phyloP scores from a whole-genome alignment of 805 yeast genomes.

The Candida montana region DNA sequence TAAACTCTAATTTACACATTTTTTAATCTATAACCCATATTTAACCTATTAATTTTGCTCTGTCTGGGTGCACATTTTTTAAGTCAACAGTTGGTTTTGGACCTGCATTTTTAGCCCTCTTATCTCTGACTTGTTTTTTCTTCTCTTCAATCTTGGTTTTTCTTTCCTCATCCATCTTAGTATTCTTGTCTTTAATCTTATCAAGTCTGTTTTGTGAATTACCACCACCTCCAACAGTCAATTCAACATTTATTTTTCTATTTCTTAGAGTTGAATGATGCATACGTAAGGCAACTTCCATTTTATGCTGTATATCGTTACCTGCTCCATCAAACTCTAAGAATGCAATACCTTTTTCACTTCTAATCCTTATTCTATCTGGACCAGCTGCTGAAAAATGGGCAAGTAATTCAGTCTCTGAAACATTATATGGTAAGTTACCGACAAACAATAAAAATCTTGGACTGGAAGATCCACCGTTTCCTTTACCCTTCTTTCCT shows the following conservation, averaged over 20 bases:
- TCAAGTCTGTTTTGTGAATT: conserved; percentile 62
- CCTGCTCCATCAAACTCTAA: conserved; percentile 63
- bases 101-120: conserved; percentile 26
- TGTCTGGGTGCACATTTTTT: conserved; percentile 53
- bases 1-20: no score
- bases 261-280: conserved; percentile 69
- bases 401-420: conserved; percentile 52
- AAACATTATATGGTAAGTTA: conserved; percentile 71
- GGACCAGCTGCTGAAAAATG: conserved; percentile 78
- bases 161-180: conserved; percentile 66
- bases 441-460: conserved; percentile 87
- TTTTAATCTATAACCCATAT: no score
- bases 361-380: conserved; percentile 68
- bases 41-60: conserved; percentile 44
- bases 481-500: conserved; percentile 63
- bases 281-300: conserved; percentile 80
- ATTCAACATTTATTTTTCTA: conserved; percentile 87
- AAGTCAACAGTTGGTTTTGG: conserved; percentile 12
- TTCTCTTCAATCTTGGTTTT: conserved; percentile 47
- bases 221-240: conserved; percentile 98
- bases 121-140: conserved; percentile 32
- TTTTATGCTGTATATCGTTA: conserved; percentile 62
- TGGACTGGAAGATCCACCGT: conserved; percentile 34
- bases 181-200: conserved; percentile 77
- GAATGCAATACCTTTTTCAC: conserved; percentile 88